These are phyloP conservation scores for Blastomyces percursus DNA, from an alignment of 2,329 filamentous ascomycete genomes.

Conservation along the genomic window DNA sequence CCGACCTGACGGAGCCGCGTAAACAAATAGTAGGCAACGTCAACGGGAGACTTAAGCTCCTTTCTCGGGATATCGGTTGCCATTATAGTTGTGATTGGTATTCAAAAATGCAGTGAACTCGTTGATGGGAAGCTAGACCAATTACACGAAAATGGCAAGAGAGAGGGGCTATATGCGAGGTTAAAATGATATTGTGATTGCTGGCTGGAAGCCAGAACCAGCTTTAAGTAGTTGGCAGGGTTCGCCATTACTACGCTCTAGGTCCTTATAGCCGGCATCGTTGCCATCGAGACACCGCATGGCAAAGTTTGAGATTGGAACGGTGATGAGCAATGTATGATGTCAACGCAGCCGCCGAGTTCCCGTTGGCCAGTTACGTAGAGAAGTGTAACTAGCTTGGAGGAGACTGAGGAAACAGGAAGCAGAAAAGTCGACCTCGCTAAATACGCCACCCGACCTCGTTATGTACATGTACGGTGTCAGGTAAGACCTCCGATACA, in stretches of 20 bases:
- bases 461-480: no score
- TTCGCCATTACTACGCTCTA: background rate
- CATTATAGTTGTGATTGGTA: conserved; percentile 17
- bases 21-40: conserved; percentile 42
- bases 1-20: conserved; percentile 40
- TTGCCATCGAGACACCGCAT: background rate
- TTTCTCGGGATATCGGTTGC: conserved; percentile 33
- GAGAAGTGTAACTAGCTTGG: background rate
- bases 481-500: no score
- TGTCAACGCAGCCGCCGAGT: background rate
- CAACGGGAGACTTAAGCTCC: conserved; percentile 36
- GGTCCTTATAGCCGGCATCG: background rate
- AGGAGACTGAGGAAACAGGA: no score
- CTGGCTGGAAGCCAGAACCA: background rate
- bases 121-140: background rate
- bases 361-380: background rate
- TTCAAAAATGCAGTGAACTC: background rate
- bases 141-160: background rate
- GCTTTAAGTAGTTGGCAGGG: background rate
- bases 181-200: background rate
- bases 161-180: background rate
- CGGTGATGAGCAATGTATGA: background rate
- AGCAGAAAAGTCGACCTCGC: no score
- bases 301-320: background rate
- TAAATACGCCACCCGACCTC: no score